A percentile compares a stretch with the other conserved stretches of the same genome.
Conservation (phyloP, 208 protist species). For the Acanthamoeba lenticulata region DNA sequence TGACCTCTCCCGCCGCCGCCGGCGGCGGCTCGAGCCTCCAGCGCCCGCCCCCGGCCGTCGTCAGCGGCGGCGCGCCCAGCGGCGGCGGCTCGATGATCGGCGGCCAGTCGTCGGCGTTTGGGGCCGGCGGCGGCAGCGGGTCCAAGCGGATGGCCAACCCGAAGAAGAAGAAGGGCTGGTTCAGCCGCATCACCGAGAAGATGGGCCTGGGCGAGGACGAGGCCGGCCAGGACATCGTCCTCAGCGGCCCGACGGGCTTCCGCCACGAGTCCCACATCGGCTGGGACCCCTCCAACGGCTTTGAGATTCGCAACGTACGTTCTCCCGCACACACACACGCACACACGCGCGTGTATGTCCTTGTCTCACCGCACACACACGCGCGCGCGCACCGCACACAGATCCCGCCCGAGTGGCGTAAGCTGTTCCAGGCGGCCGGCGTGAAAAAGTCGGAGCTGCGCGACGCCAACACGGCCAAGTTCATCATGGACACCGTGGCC, state of each 20-base stretch:
- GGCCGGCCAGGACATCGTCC: not conserved
- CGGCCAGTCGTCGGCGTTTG: not conserved
- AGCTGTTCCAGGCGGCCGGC: conserved; percentile 77
- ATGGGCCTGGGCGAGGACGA: not conserved
- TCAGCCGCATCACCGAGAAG: conserved; percentile 39
- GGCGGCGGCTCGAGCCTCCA: too few relatives aligned
- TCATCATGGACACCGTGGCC: conserved; percentile 76
- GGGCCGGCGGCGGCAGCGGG: too few relatives aligned
- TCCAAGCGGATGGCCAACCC: not conserved
- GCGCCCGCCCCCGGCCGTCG: too few relatives aligned
- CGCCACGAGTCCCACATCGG: conserved; percentile 78
- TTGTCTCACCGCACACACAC: conserved; percentile 52
- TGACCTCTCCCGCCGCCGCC: too few relatives aligned
- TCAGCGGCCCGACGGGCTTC: conserved; percentile 73
- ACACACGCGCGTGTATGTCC: not conserved
- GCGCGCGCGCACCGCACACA: not conserved
- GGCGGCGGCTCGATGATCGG: not conserved
- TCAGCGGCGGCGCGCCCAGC: not conserved
- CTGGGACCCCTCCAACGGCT: conserved; percentile 73
- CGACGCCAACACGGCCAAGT: conserved; percentile 72
- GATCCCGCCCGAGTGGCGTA: conserved; percentile 76
- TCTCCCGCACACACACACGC: not conserved
- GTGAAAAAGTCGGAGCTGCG: conserved; percentile 78
- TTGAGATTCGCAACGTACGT: conserved; percentile 61
- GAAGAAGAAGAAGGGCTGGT: conserved; percentile 48